These are phyloP conservation scores for Candida anglica DNA, from an alignment of 805 yeast species.

Conservation along the genomic window DNA sequence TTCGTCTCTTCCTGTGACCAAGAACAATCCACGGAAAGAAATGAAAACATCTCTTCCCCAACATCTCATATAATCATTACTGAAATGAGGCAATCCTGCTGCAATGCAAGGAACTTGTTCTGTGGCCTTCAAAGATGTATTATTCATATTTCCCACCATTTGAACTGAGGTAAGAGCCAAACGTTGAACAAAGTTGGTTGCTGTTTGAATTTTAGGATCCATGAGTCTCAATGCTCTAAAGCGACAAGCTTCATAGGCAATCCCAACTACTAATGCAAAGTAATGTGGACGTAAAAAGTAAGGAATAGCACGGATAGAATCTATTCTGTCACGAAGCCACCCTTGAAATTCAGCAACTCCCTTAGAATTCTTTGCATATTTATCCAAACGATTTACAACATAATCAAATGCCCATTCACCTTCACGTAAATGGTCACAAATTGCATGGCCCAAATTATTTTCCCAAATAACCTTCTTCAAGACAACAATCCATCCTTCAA, in stretches of 20 bases:
- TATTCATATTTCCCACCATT: constrained; percentile 71
- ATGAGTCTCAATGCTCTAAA: constrained; percentile 59
- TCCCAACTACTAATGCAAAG: constrained; percentile 77
- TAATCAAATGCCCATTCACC: constrained; percentile 92
- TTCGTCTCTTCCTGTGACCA: constrained; percentile 73
- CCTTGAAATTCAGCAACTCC: constrained; percentile 53
- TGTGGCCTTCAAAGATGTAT: constrained; percentile 71
- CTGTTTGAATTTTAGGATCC: constrained; percentile 48
- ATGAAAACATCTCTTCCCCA: constrained; percentile 98
- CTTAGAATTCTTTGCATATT: constrained; percentile 43
- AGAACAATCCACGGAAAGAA: constrained; percentile 74
- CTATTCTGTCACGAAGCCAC: constrained; percentile 69
- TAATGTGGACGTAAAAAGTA: constrained; percentile 81
- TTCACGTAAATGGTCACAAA: constrained; percentile 72
- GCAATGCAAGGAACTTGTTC: constrained; percentile 72
- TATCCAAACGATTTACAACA: constrained; percentile 55
- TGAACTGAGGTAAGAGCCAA: constrained; percentile 81
- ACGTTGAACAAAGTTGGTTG: constrained; percentile 74
- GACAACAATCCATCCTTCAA: constrained; percentile 87
- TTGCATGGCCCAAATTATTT: constrained; percentile 81
- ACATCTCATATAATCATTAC: constrained; percentile 88
- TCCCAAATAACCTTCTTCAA: constrained; percentile 56
- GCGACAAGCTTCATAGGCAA: constrained; percentile 80
- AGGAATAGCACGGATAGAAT: constrained; percentile 64
- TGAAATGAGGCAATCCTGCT: constrained; percentile 95